Base-by-base conservation (phyloP, 345 rosid species). In the Sonneratia alba region DNA sequence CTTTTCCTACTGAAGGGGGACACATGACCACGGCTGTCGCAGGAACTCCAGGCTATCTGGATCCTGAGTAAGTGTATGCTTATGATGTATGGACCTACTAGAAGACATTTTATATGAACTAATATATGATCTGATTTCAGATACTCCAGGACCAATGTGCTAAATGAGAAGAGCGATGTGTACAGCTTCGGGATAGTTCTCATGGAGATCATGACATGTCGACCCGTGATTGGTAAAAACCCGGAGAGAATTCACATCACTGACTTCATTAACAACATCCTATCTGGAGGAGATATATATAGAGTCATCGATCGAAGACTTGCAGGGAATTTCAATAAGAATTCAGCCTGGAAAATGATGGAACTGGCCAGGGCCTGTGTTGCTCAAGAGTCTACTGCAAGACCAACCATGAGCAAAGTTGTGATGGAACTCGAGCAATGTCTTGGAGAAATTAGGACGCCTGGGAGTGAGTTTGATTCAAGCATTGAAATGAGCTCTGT, bases 151-250 rank as follows among this genome's bases (percentile, higher is more conserved):
- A 57, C 36, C 63, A 57, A 21, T 6, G n/a, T 18, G 74, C 67
- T 88, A 11, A 82, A 81, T 0, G 77, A 81, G 79, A 86, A 82
- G 62, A 88, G 87, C 47, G 89, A 86, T 75, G 85, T 88, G 21
- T 88, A 83, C 72, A 84, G 88, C 77, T 88, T 82, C 19, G 88
- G 91, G 24, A 82, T 88, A 62, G 80, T 86, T 47, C 77, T 88
- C 0, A 69, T 88, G 18, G 87, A 86, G 82, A 63, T 86, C 65
- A 81, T 86, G 43, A 86, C 87, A 2, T 83, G 86, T 70, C 76
- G 47, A 24, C 77, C 83, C 0, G 87, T 82, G 43, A 69, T 84
- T 24, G 79, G 71, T 24, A 75, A 68, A 40, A 72, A 71, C 16
- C 34, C 49, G 1, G 27, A 3, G 87, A 77, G 77, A 3, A 74